Percentiles rank a stretch among this genome's conserved stretches.
phyloP scores from a whole-genome alignment of 1,284 basidiomycete genomes.

The Ceratobasidium sp. region DNA sequence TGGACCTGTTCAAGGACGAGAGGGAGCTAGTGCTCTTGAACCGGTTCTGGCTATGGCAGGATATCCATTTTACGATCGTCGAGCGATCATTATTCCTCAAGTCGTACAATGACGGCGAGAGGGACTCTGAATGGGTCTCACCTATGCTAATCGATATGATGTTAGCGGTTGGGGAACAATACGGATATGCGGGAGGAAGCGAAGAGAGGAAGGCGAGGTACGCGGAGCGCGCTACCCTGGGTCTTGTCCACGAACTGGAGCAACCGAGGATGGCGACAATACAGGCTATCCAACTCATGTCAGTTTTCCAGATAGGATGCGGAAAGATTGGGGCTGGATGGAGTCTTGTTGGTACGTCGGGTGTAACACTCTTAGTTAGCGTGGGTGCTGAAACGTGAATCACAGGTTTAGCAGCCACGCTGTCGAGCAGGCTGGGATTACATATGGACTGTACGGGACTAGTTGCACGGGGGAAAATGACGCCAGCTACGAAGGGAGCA shows the following conservation, averaged over 20 bases:
- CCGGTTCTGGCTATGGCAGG: slow-evolving; percentile 34
- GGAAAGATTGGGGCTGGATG: slow-evolving; percentile 13
- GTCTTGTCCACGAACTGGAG: slow-evolving; percentile 7
- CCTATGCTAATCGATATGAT: slow-evolving; percentile 40
- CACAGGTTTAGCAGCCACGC: slow-evolving; percentile 32
- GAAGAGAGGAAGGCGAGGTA: neutral
- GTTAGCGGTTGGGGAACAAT: slow-evolving; percentile 22
- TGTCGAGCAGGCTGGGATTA: slow-evolving; percentile 33
- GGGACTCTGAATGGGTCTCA: slow-evolving; percentile 39
- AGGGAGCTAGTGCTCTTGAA: slow-evolving; percentile 5
- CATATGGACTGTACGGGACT: slow-evolving; percentile 33
- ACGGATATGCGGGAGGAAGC: slow-evolving; percentile 15
- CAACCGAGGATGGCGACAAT: slow-evolving; percentile 35
- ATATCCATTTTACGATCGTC: slow-evolving; percentile 24
- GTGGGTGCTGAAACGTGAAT: too few relatives aligned
- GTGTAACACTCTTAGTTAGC: too few relatives aligned
- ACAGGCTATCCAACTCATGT: slow-evolving; percentile 35
- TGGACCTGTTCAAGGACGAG: slow-evolving; percentile 11
- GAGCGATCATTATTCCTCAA: slow-evolving; percentile 14
- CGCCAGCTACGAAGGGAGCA: slow-evolving; percentile 4
- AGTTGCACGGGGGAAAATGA: slow-evolving; percentile 27
- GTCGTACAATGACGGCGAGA: slow-evolving; percentile 19
- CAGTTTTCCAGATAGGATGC: slow-evolving; percentile 25
- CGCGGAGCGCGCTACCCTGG: slow-evolving; percentile 9
- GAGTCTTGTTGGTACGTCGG: slow-evolving; percentile 31